phyloP scores from a whole-genome alignment of 2,329 filamentous ascomycete species.

The Aspergillus brasiliensis region DNA sequence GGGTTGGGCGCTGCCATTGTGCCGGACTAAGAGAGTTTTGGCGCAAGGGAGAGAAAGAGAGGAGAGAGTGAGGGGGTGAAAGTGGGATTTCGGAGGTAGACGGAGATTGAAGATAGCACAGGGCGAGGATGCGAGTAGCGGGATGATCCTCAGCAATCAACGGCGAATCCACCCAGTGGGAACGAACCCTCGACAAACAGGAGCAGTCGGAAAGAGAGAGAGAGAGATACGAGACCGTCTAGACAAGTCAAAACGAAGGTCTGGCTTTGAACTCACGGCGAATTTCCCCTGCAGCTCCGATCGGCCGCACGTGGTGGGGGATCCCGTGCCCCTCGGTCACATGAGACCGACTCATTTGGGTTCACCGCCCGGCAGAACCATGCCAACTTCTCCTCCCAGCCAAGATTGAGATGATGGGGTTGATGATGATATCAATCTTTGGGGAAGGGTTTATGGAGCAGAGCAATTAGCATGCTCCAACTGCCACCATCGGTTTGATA shows the following conservation, averaged over 20 bases:
- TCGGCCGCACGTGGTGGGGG: slow-evolving; percentile 16
- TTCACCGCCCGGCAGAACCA: slow-evolving; percentile 1
- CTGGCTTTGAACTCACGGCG: neutral
- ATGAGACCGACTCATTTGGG: neutral
- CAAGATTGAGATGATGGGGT: neutral
- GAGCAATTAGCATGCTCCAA: too few relatives aligned
- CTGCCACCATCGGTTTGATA: too few relatives aligned
- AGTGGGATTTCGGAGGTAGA: neutral
- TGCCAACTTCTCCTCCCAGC: neutral
- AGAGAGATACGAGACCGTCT: neutral
- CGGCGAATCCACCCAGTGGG: slow-evolving; percentile 5
- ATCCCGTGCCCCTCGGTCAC: neutral
- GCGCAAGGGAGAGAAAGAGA: slow-evolving; percentile 1
- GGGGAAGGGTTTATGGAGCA: neutral
- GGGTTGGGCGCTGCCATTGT: slow-evolving; percentile 35
- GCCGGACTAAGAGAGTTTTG: slow-evolving; percentile 6
- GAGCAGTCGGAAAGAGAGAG: neutral
- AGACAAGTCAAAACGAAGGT: neutral
- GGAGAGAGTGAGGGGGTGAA: too few relatives aligned
- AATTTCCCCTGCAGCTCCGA: slow-evolving; percentile 14
- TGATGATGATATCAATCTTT: neutral
- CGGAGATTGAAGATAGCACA: neutral
- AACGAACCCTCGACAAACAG: slow-evolving; percentile 12
- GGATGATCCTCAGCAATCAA: slow-evolving; percentile 12
- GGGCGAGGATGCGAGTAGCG: neutral